A percentile compares a stretch with the other conserved stretches of the same genome.
Conservation (phyloP, 805 yeast genomes). For the Trichomonascus vanleenenianus region DNA sequence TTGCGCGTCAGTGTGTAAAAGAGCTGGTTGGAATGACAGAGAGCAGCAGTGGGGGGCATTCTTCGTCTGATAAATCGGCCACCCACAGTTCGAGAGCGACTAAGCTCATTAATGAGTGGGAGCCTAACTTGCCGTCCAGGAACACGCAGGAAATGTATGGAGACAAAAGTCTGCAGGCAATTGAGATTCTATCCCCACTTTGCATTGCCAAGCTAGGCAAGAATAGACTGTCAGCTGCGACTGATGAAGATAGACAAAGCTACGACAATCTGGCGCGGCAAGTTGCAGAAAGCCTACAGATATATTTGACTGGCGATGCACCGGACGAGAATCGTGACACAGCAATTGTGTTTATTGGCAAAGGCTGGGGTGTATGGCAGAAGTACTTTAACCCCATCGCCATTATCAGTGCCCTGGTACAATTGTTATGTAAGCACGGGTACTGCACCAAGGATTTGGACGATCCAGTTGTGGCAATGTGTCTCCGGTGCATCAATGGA, state of each 20-base stretch:
- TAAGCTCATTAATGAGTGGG: conserved; percentile 6
- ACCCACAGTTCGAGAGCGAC: neutral
- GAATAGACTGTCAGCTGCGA: neutral
- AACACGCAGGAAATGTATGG: conserved; percentile 5
- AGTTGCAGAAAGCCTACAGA: conserved; percentile 14
- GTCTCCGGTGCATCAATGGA: conserved; percentile 14
- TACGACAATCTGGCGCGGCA: conserved; percentile 6
- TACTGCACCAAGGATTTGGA: conserved; percentile 6
- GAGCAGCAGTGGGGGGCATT: too few relatives aligned
- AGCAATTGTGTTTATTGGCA: conserved; percentile 18
- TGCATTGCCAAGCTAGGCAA: conserved; percentile 1
- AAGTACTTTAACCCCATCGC: conserved; percentile 17
- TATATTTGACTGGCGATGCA: conserved; percentile 11
- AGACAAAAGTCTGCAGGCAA: conserved; percentile 2
- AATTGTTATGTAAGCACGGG: conserved; percentile 12
- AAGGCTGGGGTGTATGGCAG: conserved; percentile 20
- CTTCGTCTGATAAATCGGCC: neutral
- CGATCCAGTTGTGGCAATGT: conserved; percentile 1
- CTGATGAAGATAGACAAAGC: neutral
- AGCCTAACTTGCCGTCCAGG: conserved; percentile 4
- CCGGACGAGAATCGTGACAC: conserved; percentile 9
- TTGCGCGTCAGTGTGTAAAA: conserved; percentile 4
- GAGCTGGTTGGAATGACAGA: conserved; percentile 1
- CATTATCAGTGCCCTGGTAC: conserved; percentile 13
- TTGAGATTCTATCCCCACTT: conserved; percentile 5